Base-by-base conservation (phyloP, 2,329 filamentous ascomycete genomes). In the Rhinocladiella similis region DNA sequence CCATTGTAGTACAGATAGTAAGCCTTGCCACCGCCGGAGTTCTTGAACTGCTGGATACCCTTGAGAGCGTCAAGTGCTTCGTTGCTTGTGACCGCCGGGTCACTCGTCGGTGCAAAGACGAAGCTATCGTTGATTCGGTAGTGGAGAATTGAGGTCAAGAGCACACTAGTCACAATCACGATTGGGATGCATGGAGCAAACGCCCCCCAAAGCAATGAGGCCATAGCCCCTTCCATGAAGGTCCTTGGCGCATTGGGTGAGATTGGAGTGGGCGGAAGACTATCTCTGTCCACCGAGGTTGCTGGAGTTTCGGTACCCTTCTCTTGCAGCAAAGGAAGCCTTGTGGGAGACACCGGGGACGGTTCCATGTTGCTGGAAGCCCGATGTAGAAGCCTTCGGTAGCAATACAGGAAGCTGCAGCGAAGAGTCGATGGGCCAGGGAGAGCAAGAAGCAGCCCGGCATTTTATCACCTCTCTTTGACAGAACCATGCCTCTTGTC, bases 1-100 rank as follows among this genome's bases (percentile, higher is more conserved):
- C 50, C 51, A n/a, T 58, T 58, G 45, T 56, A 48, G 49, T 61
- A 43, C 14, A 53, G 48, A 49, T 62, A 62, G 27, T 59, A 59
- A 18, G 57, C 38, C 38, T 45, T 25, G 22, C 55, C 54, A 25
- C 60, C 60, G 29, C 46, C 57, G n/a, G 47, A 51, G 35, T 25
- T 56, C 14, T 52, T 35, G 25, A 52, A 48, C 13, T 41, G 16
- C 29, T 52, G 45, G 29, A 51, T 20, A 43, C 27, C 50, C 16
- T 42, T 33, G 41, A 61, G 36, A 29, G 54, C 47, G 18, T 36
- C 33, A 7, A 56, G 20, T 12, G 22, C 29, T n/a, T 47, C 43
- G 33, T 53, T 54, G 29, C 29, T 12, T 22, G 49, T 35, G 18
- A 9, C 38, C 6, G 47, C 41, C 22, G 33, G 52, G 2, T 48